phyloP scores from a whole-genome alignment of 371 early-diverging fungal species.

The Mucor lusitanicus region DNA sequence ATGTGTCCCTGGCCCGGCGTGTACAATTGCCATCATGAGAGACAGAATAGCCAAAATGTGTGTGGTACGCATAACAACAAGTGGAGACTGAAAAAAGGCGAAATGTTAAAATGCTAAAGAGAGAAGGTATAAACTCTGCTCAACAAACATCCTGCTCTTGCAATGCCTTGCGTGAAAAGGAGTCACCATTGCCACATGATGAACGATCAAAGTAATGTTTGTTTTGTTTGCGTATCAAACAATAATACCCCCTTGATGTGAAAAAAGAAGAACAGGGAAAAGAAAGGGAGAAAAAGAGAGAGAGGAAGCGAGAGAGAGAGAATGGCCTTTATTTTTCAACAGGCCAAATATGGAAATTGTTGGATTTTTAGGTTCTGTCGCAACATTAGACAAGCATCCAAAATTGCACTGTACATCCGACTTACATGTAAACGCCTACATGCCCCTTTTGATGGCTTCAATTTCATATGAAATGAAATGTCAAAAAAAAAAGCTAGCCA shows the following conservation, averaged over 20 bases:
- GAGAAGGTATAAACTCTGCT: background rate
- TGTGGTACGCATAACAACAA: background rate
- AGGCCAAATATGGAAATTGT: background rate
- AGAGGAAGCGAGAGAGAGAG: background rate
- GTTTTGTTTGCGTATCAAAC: background rate
- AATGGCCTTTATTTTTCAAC: background rate
- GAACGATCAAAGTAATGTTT: background rate
- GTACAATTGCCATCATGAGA: background rate
- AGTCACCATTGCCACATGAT: background rate
- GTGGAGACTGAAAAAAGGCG: background rate
- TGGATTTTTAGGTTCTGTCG: background rate
- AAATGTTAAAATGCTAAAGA: background rate
- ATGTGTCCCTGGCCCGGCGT: conserved; percentile 7
- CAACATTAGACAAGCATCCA: background rate
- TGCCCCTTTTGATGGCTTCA: background rate
- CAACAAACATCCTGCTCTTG: background rate
- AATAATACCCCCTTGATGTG: background rate
- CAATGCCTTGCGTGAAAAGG: background rate
- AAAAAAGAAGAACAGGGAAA: background rate
- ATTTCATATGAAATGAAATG: background rate
- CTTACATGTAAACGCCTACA: background rate
- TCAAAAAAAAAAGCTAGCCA: background rate
- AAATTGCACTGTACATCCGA: background rate
- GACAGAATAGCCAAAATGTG: background rate
- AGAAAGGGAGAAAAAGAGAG: background rate